Conservation (phyloP, 1,284 basidiomycete genomes). For the Pseudozyma hubeiensis region DNA sequence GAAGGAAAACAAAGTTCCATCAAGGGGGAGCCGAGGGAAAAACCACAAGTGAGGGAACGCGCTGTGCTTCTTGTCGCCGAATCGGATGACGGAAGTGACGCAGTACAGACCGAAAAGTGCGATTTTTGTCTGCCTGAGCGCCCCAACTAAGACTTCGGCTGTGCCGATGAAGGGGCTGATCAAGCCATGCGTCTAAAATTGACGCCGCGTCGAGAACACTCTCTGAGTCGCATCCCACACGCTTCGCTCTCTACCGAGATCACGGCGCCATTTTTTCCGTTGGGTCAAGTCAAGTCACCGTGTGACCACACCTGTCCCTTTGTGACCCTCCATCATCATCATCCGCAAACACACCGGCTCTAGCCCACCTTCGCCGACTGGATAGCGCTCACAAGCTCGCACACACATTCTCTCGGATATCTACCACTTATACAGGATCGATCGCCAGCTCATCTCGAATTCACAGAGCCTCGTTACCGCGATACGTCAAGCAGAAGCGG, state of each 20-base stretch:
- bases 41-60: neutral
- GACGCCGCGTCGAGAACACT: neutral
- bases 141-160: no score
- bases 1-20: no score
- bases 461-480: no score
- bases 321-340: neutral
- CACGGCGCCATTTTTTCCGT: neutral
- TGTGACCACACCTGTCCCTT: neutral
- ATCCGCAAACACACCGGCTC: neutral
- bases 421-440: no score
- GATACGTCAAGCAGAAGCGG: no score
- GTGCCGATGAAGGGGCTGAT: neutral
- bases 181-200: slow-evolving; percentile 4
- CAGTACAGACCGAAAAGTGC: neutral
- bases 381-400: no score
- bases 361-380: neutral
- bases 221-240: neutral
- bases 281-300: neutral
- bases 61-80: neutral
- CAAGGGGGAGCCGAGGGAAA: neutral
- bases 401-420: no score
- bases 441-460: no score
- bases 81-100: slow-evolving; percentile 25
- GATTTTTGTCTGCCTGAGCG: neutral
- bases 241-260: slow-evolving; percentile 1